These are phyloP conservation scores for Corchorus olitorius DNA, from an alignment of 345 rosid species.

Conservation along the genomic window DNA sequence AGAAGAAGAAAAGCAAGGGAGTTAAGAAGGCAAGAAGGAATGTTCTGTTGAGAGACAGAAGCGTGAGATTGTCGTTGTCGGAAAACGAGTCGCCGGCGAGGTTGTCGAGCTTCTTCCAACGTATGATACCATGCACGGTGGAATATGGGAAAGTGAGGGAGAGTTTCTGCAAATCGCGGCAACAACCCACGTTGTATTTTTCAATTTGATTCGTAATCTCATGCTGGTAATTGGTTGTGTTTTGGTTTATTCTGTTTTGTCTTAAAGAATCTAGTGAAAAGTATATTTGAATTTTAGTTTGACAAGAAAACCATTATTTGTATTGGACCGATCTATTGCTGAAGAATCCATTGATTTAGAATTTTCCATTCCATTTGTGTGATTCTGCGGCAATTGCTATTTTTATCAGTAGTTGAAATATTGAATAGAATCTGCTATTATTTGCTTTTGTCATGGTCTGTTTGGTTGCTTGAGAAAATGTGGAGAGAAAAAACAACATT, in stretches of 20 bases:
- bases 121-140: conserved; percentile 58
- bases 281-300: conserved; percentile 40
- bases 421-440: conserved; percentile 25
- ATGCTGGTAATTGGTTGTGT: conserved; percentile 58
- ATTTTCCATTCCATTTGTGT: conserved; percentile 26
- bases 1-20: conserved; percentile 22
- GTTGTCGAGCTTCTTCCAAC: conserved; percentile 50
- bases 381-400: conserved; percentile 23
- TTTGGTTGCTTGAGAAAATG: conserved; percentile 23
- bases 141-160: conserved; percentile 62
- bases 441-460: conserved; percentile 20
- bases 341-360: conserved; percentile 32
- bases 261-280: conserved; percentile 53
- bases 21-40: conserved; percentile 27
- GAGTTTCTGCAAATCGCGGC: conserved; percentile 29
- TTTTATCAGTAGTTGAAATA: conserved; percentile 7
- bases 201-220: conserved; percentile 21
- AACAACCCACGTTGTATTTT: background rate
- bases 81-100: conserved; percentile 61
- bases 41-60: conserved; percentile 6
- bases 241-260: conserved; percentile 71
- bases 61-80: conserved; percentile 13
- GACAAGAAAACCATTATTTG: conserved; percentile 34
- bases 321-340: conserved; percentile 32
- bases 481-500: conserved; percentile 1